Conservation (phyloP, 768 basidiomycete genomes). For the Kwoniella sp. region DNA sequence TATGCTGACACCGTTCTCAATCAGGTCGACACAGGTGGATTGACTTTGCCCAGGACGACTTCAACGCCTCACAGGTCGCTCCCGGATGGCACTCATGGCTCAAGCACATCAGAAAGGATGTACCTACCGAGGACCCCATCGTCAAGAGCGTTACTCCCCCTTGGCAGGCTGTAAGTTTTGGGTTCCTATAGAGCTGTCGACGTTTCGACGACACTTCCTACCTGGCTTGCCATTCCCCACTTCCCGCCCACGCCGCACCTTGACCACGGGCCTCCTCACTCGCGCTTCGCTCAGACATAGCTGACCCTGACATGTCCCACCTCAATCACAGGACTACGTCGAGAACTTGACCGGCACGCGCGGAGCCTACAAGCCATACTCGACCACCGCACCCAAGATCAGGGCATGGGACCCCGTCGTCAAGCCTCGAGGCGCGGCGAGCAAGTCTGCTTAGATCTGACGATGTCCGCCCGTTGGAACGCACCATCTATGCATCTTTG, state of each 20-base stretch:
- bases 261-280: no score
- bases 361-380: conserved; percentile 83
- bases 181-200: no score
- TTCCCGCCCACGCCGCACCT: no score
- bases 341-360: conserved; percentile 92
- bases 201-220: no score
- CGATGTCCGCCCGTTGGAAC: no score
- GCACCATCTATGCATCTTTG: no score
- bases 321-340: conserved; percentile 68
- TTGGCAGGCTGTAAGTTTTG: conserved; percentile 83
- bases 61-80: conserved; percentile 87
- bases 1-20: no score
- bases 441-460: neutral
- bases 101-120: conserved; percentile 75
- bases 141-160: conserved; percentile 65
- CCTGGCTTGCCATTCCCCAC: no score
- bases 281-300: no score
- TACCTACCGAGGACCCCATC: conserved; percentile 70
- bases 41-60: conserved; percentile 84
- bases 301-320: no score
- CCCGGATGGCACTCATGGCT: conserved; percentile 98
- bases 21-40: conserved; percentile 52
- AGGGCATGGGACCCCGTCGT: conserved; percentile 71
- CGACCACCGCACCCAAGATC: conserved; percentile 77
- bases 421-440: conserved; percentile 4